These are phyloP conservation scores for Protostelium mycophagum DNA, from an alignment of 78 protist genomes.

Conservation along the genomic window DNA sequence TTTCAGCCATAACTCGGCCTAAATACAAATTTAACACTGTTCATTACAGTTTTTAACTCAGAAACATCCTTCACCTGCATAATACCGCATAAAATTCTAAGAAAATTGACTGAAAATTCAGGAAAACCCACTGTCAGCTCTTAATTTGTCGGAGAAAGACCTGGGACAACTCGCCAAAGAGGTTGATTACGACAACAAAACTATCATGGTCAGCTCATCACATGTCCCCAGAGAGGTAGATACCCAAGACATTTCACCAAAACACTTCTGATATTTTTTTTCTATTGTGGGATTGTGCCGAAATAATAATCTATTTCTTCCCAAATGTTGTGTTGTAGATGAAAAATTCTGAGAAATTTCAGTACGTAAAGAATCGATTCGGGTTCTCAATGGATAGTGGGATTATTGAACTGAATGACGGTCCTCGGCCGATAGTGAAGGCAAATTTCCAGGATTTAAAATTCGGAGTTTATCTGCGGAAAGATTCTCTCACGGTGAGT, in stretches of 20 bases:
- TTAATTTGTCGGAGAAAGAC: neutral
- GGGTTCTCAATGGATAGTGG: neutral
- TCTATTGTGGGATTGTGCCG: too few species aligned
- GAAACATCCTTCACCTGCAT: too few species aligned
- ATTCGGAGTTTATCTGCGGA: neutral
- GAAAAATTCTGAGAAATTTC: neutral
- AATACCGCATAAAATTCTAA: too few species aligned
- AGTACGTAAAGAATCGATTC: neutral
- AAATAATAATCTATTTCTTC: too few species aligned
- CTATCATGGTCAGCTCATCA: neutral
- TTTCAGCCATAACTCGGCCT: too few species aligned
- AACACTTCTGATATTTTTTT: too few species aligned
- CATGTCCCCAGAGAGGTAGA: neutral
- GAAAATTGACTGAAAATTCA: too few species aligned
- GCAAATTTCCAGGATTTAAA: neutral
- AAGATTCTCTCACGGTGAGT: neutral
- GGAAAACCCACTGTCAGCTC: neutral
- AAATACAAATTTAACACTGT: too few species aligned
- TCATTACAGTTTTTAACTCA: too few species aligned
- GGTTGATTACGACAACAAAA: neutral
- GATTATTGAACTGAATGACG: neutral
- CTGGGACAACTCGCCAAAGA: neutral
- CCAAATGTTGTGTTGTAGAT: too few species aligned
- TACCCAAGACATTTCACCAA: too few species aligned
- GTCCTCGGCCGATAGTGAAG: neutral